Evolutionary conservation across 345 rosid genomes (phyloP).

Genomic region (Syzygium jambos): DNA sequence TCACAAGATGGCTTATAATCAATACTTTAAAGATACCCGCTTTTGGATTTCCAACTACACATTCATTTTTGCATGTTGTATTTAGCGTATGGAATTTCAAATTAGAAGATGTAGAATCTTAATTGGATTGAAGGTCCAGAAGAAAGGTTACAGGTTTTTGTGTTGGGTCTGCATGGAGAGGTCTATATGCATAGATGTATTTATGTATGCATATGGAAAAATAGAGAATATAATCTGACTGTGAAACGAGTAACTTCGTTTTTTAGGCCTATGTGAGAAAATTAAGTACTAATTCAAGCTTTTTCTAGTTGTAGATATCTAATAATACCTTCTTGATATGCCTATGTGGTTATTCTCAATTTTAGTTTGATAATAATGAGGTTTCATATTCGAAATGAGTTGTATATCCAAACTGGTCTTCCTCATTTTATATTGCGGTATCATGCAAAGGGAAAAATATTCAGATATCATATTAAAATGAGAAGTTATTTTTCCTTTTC

Average conservation of each 20-base stretch:
- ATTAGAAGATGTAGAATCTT: not conserved
- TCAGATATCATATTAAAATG: not conserved
- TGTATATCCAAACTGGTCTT: not conserved
- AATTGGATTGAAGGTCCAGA: not conserved
- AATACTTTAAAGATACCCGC: not conserved
- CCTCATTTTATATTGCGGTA: not conserved
- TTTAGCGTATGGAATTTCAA: not conserved
- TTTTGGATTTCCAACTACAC: not conserved
- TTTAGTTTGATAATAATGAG: not conserved
- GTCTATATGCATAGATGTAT: not conserved
- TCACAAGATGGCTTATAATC: not conserved
- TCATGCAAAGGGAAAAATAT: not conserved
- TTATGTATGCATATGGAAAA: not conserved
- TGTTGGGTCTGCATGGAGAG: not conserved
- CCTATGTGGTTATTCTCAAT: not conserved
- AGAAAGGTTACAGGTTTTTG: not conserved
- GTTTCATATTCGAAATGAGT: not conserved
- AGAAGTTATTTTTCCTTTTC: not conserved
- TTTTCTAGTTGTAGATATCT: not conserved
- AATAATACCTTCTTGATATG: not conserved
- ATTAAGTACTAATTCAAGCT: not conserved
- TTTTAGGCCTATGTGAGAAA: not conserved
- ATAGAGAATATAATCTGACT: not conserved
- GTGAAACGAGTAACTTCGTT: not conserved
- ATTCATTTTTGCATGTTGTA: not conserved